Evolutionary conservation across 192 early-diverging fungal genomes (phyloP).

Genomic region (Linnemannia exigua): DNA sequence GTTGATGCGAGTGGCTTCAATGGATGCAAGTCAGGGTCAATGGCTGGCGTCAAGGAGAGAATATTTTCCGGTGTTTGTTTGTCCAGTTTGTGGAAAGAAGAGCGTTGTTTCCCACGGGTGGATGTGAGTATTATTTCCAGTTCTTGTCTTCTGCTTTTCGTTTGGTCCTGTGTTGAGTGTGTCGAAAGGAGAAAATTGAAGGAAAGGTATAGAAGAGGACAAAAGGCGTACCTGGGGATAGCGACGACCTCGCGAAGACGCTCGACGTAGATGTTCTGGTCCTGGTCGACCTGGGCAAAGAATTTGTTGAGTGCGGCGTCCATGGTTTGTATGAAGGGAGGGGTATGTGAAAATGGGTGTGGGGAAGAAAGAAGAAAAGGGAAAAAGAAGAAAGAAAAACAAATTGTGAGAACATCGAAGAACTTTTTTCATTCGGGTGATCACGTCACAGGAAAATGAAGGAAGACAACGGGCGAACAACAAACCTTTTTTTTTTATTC

Average conservation of each 20-base stretch:
- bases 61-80: not conserved
- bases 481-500: not conserved
- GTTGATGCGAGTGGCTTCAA: not conserved
- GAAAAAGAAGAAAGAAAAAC: slow-evolving; percentile 5
- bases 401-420: not conserved
- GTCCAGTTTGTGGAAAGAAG: not conserved
- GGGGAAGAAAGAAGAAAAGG: slow-evolving; percentile 9
- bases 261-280: slow-evolving; percentile 87
- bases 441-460: not conserved
- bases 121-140: not conserved
- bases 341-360: not conserved
- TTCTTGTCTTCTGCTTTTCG: not conserved
- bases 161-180: not conserved
- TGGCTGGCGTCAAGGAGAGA: not conserved
- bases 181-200: not conserved
- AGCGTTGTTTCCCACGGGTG: not conserved
- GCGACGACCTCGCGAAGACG: slow-evolving; percentile 90
- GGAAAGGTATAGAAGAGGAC: not conserved
- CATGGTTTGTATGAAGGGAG: slow-evolving; percentile 20
- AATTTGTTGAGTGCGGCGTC: slow-evolving; percentile 61
- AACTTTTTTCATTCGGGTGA: not conserved
- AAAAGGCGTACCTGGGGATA: slow-evolving; percentile 77
- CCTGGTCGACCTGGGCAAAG: slow-evolving; percentile 82
- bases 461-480: not conserved
- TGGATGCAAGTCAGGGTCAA: not conserved